These are phyloP conservation scores for Datura wrightii DNA, from an alignment of 257 asterid species.

Conservation along the genomic window DNA sequence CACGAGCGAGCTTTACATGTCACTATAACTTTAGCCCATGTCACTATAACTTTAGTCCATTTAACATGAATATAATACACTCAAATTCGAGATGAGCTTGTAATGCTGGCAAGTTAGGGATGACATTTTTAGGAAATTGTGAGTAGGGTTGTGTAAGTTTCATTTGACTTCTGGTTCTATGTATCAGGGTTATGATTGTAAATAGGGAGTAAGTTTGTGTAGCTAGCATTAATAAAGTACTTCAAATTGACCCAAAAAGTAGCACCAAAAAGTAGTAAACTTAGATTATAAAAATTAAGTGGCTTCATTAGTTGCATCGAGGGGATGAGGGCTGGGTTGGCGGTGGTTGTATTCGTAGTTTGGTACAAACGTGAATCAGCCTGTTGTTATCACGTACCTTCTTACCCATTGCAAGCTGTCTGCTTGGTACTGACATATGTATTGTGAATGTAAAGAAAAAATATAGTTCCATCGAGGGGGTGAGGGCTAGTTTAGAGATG, in stretches of 20 bases:
- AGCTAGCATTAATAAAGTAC: background rate
- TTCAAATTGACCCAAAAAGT: background rate
- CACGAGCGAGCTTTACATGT: background rate
- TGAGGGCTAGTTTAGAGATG: constrained; percentile 6
- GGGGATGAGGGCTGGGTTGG: background rate
- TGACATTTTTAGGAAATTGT: background rate
- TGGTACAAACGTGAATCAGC: background rate
- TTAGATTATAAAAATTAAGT: background rate
- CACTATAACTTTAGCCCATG: constrained; percentile 10
- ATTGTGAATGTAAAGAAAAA: background rate
- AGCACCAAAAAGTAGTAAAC: background rate
- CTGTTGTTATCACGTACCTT: background rate
- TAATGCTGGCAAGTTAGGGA: constrained; percentile 7
- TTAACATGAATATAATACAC: background rate
- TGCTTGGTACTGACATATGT: constrained; percentile 6
- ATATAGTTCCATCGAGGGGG: background rate
- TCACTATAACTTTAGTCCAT: constrained; percentile 12
- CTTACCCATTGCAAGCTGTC: background rate
- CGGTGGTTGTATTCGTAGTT: background rate
- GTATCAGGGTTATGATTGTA: background rate
- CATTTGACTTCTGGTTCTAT: background rate
- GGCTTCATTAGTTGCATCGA: background rate
- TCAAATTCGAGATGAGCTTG: background rate
- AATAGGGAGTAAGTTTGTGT: background rate
- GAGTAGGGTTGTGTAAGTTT: background rate